A percentile compares a stretch with the other conserved stretches of the same genome.
Conservation (phyloP, 1,139 yeast genomes). For the Arxiozyma bovina region DNA sequence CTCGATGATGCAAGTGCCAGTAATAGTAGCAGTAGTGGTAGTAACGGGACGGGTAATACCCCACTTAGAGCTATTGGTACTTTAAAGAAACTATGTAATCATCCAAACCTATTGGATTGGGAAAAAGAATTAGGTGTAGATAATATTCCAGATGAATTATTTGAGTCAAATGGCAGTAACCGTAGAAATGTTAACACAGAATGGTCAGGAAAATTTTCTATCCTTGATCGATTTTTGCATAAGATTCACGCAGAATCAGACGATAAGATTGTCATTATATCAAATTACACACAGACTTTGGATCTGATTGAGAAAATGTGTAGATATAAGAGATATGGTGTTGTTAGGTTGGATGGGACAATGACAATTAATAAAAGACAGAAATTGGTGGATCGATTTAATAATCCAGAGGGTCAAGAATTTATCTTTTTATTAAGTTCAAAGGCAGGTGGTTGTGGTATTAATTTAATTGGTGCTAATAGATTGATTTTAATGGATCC, state of each 20-base stretch:
- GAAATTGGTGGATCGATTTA: constrained; percentile 81
- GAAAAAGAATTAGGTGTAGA: constrained; percentile 69
- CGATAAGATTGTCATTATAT: constrained; percentile 88
- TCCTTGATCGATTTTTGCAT: constrained; percentile 61
- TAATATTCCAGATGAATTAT: constrained; percentile 38
- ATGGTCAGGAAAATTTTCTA: constrained; percentile 51
- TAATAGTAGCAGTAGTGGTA: constrained; percentile 17
- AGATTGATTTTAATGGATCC: constrained; percentile 85
- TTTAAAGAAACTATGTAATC: constrained; percentile 83
- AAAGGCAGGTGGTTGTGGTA: constrained; percentile 99
- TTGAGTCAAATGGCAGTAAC: constrained; percentile 45
- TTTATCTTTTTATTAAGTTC: constrained; percentile 84
- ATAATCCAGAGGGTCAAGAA: constrained; percentile 82
- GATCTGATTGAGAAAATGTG: constrained; percentile 87
- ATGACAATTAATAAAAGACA: constrained; percentile 89
- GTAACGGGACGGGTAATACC: constrained; percentile 49
- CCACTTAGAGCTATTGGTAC: constrained; percentile 87
- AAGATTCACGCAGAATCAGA: constrained; percentile 72
- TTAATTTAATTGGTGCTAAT: constrained; percentile 92
- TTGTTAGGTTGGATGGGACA: constrained; percentile 68
- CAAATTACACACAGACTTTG: constrained; percentile 88
- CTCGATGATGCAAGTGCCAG: not conserved
- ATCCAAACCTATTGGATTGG: constrained; percentile 73
- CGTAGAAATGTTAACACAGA: constrained; percentile 45
- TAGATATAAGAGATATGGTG: constrained; percentile 62